Conservation (phyloP, 192 early-diverging fungal species). For the Entophlyctis luteolus region DNA sequence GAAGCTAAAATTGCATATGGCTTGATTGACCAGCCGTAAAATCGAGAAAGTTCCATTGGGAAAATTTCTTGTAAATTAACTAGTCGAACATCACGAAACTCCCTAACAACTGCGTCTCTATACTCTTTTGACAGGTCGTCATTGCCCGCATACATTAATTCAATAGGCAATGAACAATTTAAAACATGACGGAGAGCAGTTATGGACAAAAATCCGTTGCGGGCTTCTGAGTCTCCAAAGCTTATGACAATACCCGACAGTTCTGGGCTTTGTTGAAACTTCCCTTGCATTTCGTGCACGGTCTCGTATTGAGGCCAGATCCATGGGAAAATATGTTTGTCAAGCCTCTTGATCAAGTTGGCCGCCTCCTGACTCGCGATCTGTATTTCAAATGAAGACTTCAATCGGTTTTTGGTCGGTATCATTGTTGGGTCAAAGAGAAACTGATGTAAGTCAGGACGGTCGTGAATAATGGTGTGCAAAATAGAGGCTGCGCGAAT, state of each 20-base stretch:
- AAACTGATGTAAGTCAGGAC: neutral
- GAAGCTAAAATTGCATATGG: slow-evolving; percentile 3
- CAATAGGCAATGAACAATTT: slow-evolving; percentile 51
- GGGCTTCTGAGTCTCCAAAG: neutral
- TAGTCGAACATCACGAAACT: slow-evolving; percentile 7
- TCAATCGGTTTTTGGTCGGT: neutral
- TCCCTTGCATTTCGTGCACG: too few relatives aligned
- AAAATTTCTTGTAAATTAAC: slow-evolving; percentile 31
- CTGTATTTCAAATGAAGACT: too few relatives aligned
- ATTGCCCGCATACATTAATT: slow-evolving; percentile 50
- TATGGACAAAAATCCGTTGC: neutral
- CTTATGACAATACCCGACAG: slow-evolving; percentile 3
- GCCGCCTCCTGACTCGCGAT: too few relatives aligned
- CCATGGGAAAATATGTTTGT: too few relatives aligned
- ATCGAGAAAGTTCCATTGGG: neutral
- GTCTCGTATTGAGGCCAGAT: too few relatives aligned
- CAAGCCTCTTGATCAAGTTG: too few relatives aligned
- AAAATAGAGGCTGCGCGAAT: slow-evolving; percentile 1
- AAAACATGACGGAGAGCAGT: slow-evolving; percentile 20
- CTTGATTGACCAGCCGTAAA: neutral
- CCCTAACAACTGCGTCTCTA: too few relatives aligned
- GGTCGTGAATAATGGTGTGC: slow-evolving; percentile 9
- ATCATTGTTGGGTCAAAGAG: slow-evolving; percentile 1
- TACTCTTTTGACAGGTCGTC: neutral
- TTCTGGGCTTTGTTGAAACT: too few relatives aligned